Percentiles rank a stretch among this genome's conserved stretches.
Evolutionary conservation across 1,139 yeast genomes (phyloP).

Genomic region (Pichia inconspicua): DNA sequence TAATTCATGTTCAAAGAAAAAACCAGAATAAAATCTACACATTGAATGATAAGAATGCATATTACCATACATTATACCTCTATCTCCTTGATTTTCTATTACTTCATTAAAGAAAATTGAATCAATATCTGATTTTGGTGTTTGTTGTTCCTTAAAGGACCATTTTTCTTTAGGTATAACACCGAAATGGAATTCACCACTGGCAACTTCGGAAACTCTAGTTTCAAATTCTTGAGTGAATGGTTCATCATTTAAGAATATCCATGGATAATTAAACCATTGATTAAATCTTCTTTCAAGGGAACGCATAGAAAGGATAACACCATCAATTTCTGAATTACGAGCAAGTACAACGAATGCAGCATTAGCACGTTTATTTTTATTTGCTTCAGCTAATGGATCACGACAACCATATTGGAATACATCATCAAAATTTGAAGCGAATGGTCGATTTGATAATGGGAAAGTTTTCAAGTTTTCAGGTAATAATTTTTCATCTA

Average conservation of each 20-base stretch:
- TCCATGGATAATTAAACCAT: conserved; percentile 88
- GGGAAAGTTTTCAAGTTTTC: conserved; percentile 19
- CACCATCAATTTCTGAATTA: conserved; percentile 65
- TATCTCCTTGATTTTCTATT: conserved; percentile 67
- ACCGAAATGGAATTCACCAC: conserved; percentile 61
- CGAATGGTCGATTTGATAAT: conserved; percentile 28
- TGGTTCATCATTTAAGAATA: conserved; percentile 71
- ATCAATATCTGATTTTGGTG: conserved; percentile 4
- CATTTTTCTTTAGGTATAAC: conserved; percentile 43
- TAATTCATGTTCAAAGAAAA: conserved; percentile 66
- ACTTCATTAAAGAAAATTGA: conserved; percentile 39
- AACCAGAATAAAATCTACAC: conserved; percentile 72
- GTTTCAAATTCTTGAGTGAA: conserved; percentile 57
- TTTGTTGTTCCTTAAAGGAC: conserved; percentile 43
- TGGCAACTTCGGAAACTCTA: conserved; percentile 41
- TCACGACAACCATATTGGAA: conserved; percentile 49
- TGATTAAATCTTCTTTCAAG: conserved; percentile 83
- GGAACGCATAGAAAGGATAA: conserved; percentile 57
- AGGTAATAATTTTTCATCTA: conserved; percentile 14
- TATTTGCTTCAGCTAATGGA: conserved; percentile 24
- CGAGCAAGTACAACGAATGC: conserved; percentile 78
- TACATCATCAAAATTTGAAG: conserved; percentile 33
- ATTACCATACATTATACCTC: conserved; percentile 74
- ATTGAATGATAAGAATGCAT: conserved; percentile 63
- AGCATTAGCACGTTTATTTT: conserved; percentile 52